Percentiles rank a stretch among this genome's conserved stretches.
These are phyloP conservation scores for Bullera alba DNA, from an alignment of 768 basidiomycete genomes.

Conservation along the genomic window DNA sequence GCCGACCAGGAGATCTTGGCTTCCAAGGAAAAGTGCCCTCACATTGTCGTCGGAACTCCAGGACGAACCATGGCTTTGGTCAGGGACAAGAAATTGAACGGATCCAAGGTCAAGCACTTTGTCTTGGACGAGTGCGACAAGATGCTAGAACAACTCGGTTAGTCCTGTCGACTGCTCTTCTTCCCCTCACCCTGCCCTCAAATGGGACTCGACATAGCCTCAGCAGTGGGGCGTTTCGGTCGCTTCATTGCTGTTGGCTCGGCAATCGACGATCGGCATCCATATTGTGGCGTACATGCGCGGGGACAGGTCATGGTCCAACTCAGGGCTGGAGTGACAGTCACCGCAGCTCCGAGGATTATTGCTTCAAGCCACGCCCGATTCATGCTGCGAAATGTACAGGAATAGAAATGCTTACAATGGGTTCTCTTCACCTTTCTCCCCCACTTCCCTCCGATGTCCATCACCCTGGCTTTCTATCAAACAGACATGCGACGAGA, in stretches of 20 bases:
- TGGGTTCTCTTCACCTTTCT: background rate
- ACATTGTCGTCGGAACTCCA: constrained; percentile 97
- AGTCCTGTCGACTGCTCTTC: constrained; percentile 54
- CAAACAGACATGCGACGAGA: constrained; percentile 98
- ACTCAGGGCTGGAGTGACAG: no score
- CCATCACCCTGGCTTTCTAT: constrained; percentile 15
- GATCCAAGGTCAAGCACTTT: constrained; percentile 91
- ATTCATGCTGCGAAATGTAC: background rate
- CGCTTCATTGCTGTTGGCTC: constrained; percentile 17
- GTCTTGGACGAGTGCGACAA: constrained; percentile 99
- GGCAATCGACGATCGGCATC: background rate
- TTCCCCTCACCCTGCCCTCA: constrained; percentile 31
- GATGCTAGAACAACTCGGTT: constrained; percentile 99
- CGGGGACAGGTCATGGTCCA: no score
- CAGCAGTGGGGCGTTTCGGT: constrained; percentile 25
- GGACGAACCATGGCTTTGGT: constrained; percentile 93
- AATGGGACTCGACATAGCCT: background rate
- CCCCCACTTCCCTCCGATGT: background rate
- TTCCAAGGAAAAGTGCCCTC: constrained; percentile 94
- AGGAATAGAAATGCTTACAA: constrained; percentile 1
- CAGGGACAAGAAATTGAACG: constrained; percentile 90
- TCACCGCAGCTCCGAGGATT: no score
- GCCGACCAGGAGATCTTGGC: constrained; percentile 91
- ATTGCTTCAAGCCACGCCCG: no score
- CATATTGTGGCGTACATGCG: no score